Conservation (phyloP, 345 rosid genomes). For the Hevea brasiliensis region DNA sequence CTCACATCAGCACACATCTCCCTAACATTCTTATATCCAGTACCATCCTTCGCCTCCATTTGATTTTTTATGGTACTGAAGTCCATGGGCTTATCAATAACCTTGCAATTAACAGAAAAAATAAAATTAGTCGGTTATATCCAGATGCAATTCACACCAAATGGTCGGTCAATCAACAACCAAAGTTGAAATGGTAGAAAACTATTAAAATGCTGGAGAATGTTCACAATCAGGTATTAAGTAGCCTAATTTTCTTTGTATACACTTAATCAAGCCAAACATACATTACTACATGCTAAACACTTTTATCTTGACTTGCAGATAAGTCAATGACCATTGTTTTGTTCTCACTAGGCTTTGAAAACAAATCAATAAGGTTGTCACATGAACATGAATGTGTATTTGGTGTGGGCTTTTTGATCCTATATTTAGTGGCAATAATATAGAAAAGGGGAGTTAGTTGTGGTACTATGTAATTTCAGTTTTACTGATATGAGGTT, state of each 20-base stretch:
- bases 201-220: not conserved
- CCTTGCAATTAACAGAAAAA: slow-evolving; percentile 31
- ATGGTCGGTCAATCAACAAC: not conserved
- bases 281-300: not conserved
- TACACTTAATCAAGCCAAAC: not conserved
- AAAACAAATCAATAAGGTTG: not conserved
- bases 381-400: not conserved
- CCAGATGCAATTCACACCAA: not conserved
- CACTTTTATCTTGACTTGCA: not conserved
- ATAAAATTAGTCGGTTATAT: not conserved
- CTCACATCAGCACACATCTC: slow-evolving; percentile 83
- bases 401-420: not conserved
- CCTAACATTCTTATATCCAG: slow-evolving; percentile 73
- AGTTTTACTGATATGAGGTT: not conserved
- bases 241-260: not conserved
- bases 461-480: not conserved
- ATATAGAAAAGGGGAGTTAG: not conserved
- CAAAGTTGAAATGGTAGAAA: not conserved
- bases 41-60: slow-evolving; percentile 91
- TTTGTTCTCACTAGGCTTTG: not conserved
- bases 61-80: slow-evolving; percentile 84
- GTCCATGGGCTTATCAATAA: slow-evolving; percentile 98
- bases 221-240: not conserved
- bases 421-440: not conserved
- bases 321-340: not conserved